Evolutionary conservation across 495 filamentous ascomycete genomes (phyloP), one percentile per base, ranked within the genome.

Genomic region (Aspergillus nidulans): DNA sequence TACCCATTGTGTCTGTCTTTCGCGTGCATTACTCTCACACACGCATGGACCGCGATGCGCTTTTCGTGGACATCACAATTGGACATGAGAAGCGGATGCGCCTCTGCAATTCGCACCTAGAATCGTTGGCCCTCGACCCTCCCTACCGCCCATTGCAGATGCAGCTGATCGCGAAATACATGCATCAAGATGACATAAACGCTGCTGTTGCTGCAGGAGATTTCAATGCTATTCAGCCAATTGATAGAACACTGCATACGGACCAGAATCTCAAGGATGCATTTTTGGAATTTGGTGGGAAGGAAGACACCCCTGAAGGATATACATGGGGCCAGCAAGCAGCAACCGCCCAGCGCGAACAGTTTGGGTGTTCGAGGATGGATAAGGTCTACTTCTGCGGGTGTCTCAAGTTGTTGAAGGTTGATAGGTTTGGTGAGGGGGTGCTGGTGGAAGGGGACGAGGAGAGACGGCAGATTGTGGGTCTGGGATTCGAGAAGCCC

Each of bases 261-360:
- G 38, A 51, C 15, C 50, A 56, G 8, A 19, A 34, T 12, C 49
- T 58, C 32, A 49, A 53, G 20, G 56, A 58, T 44, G 50, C 56
- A 4, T 58, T 41, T 25, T 36, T 53, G 2, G 56, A 53, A 20
- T 43, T 53, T 12, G 43, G 56, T 7, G 56, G 49, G 15, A 8
- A 43, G 38, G 56, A 58, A 18, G 36, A 44, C 41, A 49, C 32
- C 1, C 34, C 42, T 0, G 56, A 58, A 20, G 42, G 49, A 5
- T 58, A 39, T 46, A 58, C 56, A 1, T 58, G 56, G 56, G 56
- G 56, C 6, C 56, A 58, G 43, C 56, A 58, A 43, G 56, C 50
- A 18, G 10, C 24, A 25, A 40, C 49, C 10, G 21, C 6, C 21
- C 24, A 49, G 3, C 25, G 50, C 16, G 42, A 38, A 32, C 15